Base-by-base conservation (phyloP, 2,329 filamentous ascomycete genomes). In the Aspergillus carbonarius region DNA sequence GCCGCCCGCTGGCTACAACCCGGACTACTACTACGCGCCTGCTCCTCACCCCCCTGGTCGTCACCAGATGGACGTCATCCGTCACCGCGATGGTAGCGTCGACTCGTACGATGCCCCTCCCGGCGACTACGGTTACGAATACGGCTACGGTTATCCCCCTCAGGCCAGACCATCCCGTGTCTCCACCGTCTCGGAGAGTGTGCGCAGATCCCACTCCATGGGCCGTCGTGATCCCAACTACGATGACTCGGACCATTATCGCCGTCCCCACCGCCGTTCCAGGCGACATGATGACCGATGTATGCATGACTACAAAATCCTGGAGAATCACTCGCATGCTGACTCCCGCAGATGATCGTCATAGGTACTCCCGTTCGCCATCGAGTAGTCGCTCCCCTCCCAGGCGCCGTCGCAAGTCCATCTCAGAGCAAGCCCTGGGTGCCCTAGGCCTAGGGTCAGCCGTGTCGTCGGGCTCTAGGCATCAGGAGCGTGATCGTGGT, bases 21-120 rank as follows among this genome's bases (percentile, higher is more conserved):
- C 66, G 44, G 67, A 72, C 53, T 68, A 72, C 40, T 73, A 74
- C 54, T 63, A 69, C 55, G 63, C 68, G 30, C 59, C 61, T 34
- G 62, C 66, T 25, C 59, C 64, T 12, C 61, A 61, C n/a, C 44
- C 57, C 25, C 57, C 44, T 30, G 60, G 59, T 10, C 54, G 52
- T 39, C 57, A 62, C 35, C 58, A 59, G 23, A 57, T 54, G 10
- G 64, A 64, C 23, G 55, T 68, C 17, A 44, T 68, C 54, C 66
- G 68, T 59, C 68, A 64, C 54, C 61, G 54, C 20, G 88, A 93
- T 72, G 88, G 92, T 69, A 92, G 88, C 74, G 87, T 88, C 47
- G 78, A 88, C 25, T 88, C 88, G 2, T 32, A 96, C 70, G 93
- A 96, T 77, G 91, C 96, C 76, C 86, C 96, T 60, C 86, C 91